A percentile compares a stretch with the other conserved stretches of the same genome.
These are phyloP conservation scores for Lentinus polychrous DNA, from an alignment of 1,284 basidiomycete species.

Conservation along the genomic window DNA sequence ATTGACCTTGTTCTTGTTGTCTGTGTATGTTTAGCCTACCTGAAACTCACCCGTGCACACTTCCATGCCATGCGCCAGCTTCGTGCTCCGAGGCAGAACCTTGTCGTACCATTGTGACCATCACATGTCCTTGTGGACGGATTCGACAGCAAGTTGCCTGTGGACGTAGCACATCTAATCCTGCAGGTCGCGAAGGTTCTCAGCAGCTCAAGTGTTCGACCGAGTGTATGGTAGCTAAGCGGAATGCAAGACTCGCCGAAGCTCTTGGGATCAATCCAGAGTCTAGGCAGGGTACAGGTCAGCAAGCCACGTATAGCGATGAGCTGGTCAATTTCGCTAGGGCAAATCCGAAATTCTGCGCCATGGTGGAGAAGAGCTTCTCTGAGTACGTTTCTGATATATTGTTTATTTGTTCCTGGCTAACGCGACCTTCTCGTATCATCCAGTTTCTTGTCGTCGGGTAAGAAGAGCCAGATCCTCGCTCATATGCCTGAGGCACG, in stretches of 20 bases:
- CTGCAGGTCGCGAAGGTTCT: conserved; percentile 25
- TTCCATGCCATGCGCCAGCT: conserved; percentile 80
- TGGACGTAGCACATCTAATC: conserved; percentile 46
- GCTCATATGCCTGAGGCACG: conserved; percentile 77
- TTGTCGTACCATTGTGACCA: conserved; percentile 57
- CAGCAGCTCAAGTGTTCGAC: conserved; percentile 66
- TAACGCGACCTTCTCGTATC: background rate
- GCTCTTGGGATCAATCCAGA: conserved; percentile 75
- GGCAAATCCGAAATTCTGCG: conserved; percentile 61
- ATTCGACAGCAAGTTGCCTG: conserved; percentile 68
- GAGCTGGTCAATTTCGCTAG: conserved; percentile 58
- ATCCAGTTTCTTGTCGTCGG: conserved; percentile 68
- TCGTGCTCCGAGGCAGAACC: conserved; percentile 74
- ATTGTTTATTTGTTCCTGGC: conserved; percentile 5
- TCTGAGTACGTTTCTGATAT: conserved; percentile 48
- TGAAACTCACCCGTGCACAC: conserved; percentile 63
- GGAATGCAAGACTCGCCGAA: conserved; percentile 82
- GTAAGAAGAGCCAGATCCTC: conserved; percentile 66
- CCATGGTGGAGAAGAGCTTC: conserved; percentile 73
- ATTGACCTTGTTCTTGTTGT: no score
- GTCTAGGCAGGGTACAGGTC: conserved; percentile 23
- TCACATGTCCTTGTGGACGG: conserved; percentile 78
- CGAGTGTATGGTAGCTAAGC: conserved; percentile 76
- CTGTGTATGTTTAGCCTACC: conserved; percentile 37
- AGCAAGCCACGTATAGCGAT: conserved; percentile 48